Evolutionary conservation across 805 yeast genomes (phyloP).

Genomic region (Schwanniomyces polymorphus): DNA sequence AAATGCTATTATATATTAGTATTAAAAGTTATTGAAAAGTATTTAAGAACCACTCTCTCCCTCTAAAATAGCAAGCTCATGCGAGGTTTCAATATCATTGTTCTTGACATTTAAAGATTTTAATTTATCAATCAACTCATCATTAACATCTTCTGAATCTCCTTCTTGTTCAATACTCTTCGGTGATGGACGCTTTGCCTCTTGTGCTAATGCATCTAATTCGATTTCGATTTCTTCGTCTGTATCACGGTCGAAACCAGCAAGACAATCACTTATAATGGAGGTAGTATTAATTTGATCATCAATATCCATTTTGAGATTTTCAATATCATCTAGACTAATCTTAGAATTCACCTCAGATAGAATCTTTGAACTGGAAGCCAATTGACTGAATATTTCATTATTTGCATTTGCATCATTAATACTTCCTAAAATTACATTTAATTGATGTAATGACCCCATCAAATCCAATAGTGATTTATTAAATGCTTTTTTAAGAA

Average conservation of each 20-base stretch:
- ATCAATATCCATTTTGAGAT: slow-evolving; percentile 26
- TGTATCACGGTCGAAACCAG: not conserved
- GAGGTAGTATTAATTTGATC: slow-evolving; percentile 27
- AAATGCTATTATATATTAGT: not conserved
- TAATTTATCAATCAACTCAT: slow-evolving; percentile 12
- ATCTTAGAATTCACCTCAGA: slow-evolving; percentile 25
- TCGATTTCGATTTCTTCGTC: slow-evolving; percentile 28
- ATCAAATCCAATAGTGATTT: slow-evolving; percentile 18
- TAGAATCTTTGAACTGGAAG: slow-evolving; percentile 24
- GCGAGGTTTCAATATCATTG: not conserved
- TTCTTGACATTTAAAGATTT: slow-evolving; percentile 11
- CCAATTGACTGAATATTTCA: slow-evolving; percentile 22
- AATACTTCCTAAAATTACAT: slow-evolving; percentile 26
- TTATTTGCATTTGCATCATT: slow-evolving; percentile 34
- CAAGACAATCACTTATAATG: slow-evolving; percentile 26
- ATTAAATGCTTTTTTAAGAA: slow-evolving; percentile 11
- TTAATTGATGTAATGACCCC: slow-evolving; percentile 19
- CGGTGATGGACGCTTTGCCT: not conserved
- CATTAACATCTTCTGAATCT: not conserved
- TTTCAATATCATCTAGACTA: slow-evolving; percentile 24
- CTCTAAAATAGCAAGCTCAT: not conserved
- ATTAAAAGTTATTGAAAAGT: too few relatives aligned
- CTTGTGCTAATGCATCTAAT: slow-evolving; percentile 2
- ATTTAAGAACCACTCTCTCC: not conserved
- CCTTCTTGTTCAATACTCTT: not conserved